Percentiles rank a stretch among this genome's conserved stretches.
These are phyloP conservation scores for Cardamine occulta DNA, from an alignment of 345 rosid species.

Conservation along the genomic window DNA sequence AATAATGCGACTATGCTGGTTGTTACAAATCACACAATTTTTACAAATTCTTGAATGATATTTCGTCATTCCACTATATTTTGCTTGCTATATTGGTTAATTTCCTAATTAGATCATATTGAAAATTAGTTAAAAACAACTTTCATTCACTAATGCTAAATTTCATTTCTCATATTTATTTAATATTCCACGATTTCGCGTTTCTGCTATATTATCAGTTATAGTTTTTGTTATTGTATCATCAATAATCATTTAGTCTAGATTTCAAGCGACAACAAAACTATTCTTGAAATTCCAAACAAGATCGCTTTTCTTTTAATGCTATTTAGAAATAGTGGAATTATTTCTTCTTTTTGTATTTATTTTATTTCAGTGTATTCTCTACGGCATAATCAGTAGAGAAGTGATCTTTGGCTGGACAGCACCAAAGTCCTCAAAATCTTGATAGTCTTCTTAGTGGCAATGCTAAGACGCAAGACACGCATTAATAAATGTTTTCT, in stretches of 20 bases:
- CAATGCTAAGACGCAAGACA: conserved; percentile 30
- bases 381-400: conserved; percentile 31
- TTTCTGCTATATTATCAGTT: background rate
- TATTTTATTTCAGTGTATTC: conserved; percentile 7
- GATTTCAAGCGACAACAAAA: background rate
- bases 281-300: background rate
- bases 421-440: conserved; percentile 40
- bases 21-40: background rate
- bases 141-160: background rate
- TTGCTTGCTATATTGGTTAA: background rate
- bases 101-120: background rate
- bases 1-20: background rate
- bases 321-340: background rate
- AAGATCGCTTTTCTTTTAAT: background rate
- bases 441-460: conserved; percentile 37
- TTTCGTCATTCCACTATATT: too few species aligned
- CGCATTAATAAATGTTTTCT: conserved; percentile 30
- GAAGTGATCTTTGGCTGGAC: conserved; percentile 47
- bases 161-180: background rate
- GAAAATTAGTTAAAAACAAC: background rate
- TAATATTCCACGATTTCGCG: background rate
- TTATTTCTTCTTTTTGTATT: background rate
- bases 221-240: background rate
- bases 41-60: too few species aligned
- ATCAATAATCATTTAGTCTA: too few species aligned